Percentiles rank a stretch among this genome's conserved stretches.
phyloP scores from a whole-genome alignment of 495 filamentous ascomycete species.

The Achaetomiella virescens region DNA sequence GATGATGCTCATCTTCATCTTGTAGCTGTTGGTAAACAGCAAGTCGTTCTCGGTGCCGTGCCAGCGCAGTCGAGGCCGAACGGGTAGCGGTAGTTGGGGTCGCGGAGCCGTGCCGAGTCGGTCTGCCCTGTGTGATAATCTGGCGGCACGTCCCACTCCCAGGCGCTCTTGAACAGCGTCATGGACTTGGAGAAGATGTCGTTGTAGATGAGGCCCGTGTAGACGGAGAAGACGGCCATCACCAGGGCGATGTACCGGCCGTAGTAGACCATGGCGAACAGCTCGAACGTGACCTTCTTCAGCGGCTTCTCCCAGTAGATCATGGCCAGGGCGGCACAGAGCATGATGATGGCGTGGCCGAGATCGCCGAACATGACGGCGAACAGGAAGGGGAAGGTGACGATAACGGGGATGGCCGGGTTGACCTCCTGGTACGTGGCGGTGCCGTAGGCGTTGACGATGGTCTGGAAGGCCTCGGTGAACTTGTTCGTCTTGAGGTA shows the following conservation, averaged over 20 bases:
- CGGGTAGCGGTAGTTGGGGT: constrained; percentile 69
- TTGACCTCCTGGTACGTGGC: constrained; percentile 97
- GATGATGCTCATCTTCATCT: constrained; percentile 99
- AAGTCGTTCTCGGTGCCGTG: constrained; percentile 90
- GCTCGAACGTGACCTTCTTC: constrained; percentile 85
- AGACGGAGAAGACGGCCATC: constrained; percentile 96
- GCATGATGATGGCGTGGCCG: constrained; percentile 86
- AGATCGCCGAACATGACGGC: constrained; percentile 99
- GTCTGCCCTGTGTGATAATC: constrained; percentile 53
- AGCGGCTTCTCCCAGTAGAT: constrained; percentile 91
- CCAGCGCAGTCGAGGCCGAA: constrained; percentile 96
- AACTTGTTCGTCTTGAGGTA: constrained; percentile 97
- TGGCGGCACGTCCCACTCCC: constrained; percentile 68
- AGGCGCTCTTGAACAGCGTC: constrained; percentile 80
- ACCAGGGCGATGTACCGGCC: constrained; percentile 97
- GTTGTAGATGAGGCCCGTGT: constrained; percentile 96
- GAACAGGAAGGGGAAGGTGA: constrained; percentile 97
- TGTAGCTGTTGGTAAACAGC: constrained; percentile 93
- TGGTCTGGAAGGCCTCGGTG: constrained; percentile 96
- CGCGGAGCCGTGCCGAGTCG: constrained; percentile 55
- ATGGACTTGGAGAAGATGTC: constrained; percentile 92
- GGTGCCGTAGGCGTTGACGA: constrained; percentile 96
- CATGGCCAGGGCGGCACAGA: constrained; percentile 73
- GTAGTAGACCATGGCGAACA: constrained; percentile 97
- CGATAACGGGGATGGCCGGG: constrained; percentile 85